These are phyloP conservation scores for Podaxis sp. DNA, from an alignment of 768 basidiomycete species.

Conservation along the genomic window DNA sequence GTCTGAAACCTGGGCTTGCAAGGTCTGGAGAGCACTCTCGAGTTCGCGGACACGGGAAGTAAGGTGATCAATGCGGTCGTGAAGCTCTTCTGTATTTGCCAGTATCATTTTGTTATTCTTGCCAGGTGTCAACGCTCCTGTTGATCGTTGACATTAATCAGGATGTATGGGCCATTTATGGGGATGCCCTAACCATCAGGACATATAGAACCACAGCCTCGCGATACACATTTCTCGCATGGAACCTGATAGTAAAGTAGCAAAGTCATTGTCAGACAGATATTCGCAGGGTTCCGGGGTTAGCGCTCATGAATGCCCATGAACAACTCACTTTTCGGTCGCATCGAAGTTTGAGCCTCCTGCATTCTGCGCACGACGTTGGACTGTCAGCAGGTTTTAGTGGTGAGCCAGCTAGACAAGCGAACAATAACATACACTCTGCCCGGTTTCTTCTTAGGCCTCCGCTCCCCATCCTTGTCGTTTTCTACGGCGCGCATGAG, in stretches of 20 bases:
- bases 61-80: conserved; percentile 60
- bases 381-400: conserved; percentile 44
- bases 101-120: conserved; percentile 65
- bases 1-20: conserved; percentile 49
- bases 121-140: conserved; percentile 56
- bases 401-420: not conserved
- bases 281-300: conserved; percentile 18
- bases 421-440: conserved; percentile 26
- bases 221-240: conserved; percentile 74
- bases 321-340: conserved; percentile 53
- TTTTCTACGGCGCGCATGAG: conserved; percentile 15
- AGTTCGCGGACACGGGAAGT: conserved; percentile 57
- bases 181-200: conserved; percentile 55
- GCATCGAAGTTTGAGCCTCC: conserved; percentile 64
- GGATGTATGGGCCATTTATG: conserved; percentile 10
- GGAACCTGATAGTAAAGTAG: conserved; percentile 49
- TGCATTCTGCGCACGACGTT: conserved; percentile 53
- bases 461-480: conserved; percentile 26
- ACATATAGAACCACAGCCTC: conserved; percentile 75
- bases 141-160: conserved; percentile 7
- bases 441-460: conserved; percentile 31
- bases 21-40: conserved; percentile 52
- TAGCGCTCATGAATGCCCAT: conserved; percentile 1
- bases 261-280: conserved; percentile 14
- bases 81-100: conserved; percentile 69